Percentiles rank a stretch among this genome's conserved stretches.
phyloP scores from a whole-genome alignment of 352 stramenopile species.

The Thalassiosira delicatula region DNA sequence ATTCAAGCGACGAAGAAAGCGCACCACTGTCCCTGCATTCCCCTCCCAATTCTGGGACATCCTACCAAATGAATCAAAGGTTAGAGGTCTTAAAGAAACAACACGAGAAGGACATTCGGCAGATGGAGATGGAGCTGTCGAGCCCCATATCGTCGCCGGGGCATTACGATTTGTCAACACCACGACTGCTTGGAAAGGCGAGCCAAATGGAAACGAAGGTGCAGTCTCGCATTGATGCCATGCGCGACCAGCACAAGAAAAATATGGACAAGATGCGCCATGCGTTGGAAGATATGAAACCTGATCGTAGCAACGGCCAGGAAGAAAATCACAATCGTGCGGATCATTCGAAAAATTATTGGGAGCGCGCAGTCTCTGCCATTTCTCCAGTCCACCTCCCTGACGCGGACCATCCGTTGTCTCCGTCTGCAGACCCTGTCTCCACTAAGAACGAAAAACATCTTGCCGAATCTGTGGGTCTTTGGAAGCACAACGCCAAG shows the following conservation, averaged over 20 bases:
- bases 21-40: background rate
- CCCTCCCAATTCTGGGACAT: slow-evolving; percentile 16
- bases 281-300: slow-evolving; percentile 19
- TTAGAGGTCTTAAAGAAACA: no score
- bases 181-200: background rate
- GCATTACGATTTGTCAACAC: background rate
- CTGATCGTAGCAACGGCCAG: no score
- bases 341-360: no score
- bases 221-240: slow-evolving; percentile 39
- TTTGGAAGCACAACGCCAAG: slow-evolving; percentile 37
- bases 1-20: slow-evolving; percentile 42
- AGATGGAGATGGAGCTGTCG: no score
- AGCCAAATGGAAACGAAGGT: slow-evolving; percentile 23
- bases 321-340: no score
- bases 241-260: slow-evolving; percentile 39
- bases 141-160: no score
- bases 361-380: no score
- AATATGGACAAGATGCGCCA: slow-evolving; percentile 41
- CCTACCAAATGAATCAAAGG: no score
- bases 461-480: slow-evolving; percentile 38
- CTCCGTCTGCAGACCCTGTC: no score
- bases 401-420: no score
- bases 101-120: no score
- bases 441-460: slow-evolving; percentile 19
- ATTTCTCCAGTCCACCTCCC: no score